phyloP scores from a whole-genome alignment of 2,329 filamentous ascomycete genomes.

The Pestalotiopsis sp. region DNA sequence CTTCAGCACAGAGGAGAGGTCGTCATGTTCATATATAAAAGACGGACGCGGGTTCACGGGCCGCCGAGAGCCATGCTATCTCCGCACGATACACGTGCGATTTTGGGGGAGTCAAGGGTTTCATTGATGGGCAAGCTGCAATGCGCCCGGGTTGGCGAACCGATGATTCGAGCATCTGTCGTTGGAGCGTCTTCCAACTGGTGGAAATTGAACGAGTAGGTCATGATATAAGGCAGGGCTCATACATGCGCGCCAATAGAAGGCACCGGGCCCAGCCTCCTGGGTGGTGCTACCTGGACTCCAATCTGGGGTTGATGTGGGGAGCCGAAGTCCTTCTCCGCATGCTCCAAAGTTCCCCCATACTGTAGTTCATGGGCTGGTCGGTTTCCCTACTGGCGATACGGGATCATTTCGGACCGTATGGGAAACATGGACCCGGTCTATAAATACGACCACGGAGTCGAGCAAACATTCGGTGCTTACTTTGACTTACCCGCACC shows the following conservation, averaged over 20 bases:
- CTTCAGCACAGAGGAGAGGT: background rate
- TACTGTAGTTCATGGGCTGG: background rate
- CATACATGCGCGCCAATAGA: conserved; percentile 10
- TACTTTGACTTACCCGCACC: too few relatives aligned
- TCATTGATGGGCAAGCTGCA: conserved; percentile 1
- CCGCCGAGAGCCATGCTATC: conserved; percentile 2
- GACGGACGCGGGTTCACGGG: background rate
- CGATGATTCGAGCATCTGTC: background rate
- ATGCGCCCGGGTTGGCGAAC: background rate
- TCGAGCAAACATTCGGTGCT: too few relatives aligned
- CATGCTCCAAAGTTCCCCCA: conserved; percentile 4
- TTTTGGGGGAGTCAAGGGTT: conserved; percentile 8
- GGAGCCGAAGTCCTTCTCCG: conserved; percentile 2
- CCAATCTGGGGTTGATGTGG: conserved; percentile 7
- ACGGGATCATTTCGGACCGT: background rate
- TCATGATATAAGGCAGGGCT: conserved; percentile 2
- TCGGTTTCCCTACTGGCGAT: background rate
- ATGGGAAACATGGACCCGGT: background rate
- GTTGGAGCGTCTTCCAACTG: background rate
- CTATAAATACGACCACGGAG: too few relatives aligned
- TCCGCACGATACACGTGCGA: background rate
- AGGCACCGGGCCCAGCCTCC: background rate
- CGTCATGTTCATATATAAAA: conserved; percentile 3
- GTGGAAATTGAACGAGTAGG: conserved; percentile 6
- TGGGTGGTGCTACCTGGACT: background rate